Evolutionary conservation across 169 alveolate genomes (phyloP).

Genomic region (Theileria orientalis): DNA sequence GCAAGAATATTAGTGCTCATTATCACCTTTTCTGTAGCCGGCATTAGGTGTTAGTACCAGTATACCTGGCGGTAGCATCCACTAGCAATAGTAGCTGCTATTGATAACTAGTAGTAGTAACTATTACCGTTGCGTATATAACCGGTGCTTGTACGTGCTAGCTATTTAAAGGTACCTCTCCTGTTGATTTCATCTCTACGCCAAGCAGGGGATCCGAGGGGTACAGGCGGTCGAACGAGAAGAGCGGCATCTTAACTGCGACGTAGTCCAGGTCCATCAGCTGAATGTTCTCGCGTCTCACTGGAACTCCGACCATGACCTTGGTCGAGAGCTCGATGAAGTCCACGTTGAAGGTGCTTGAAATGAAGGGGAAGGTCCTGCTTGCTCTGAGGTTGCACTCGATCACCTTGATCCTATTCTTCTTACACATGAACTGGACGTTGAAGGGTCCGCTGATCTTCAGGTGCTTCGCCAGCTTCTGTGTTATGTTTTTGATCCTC

Average conservation of each 20-base stretch:
- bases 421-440: slow-evolving; percentile 87
- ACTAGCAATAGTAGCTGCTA: not conserved
- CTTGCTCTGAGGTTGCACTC: slow-evolving; percentile 89
- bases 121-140: not conserved
- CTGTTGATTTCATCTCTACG: slow-evolving; percentile 88
- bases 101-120: not conserved
- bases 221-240: slow-evolving; percentile 81
- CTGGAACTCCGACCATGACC: slow-evolving; percentile 80
- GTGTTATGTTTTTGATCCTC: slow-evolving; percentile 78
- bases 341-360: slow-evolving; percentile 79
- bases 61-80: not conserved
- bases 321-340: slow-evolving; percentile 84
- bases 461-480: slow-evolving; percentile 81
- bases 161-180: slow-evolving; percentile 71
- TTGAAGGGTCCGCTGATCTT: slow-evolving; percentile 87
- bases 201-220: slow-evolving; percentile 86
- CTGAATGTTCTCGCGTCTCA: slow-evolving; percentile 72
- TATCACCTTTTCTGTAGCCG: too few relatives aligned
- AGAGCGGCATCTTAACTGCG: slow-evolving; percentile 84
- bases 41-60: too few relatives aligned
- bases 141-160: not conserved
- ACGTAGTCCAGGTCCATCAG: slow-evolving; percentile 83
- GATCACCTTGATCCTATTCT: slow-evolving; percentile 81
- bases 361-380: slow-evolving; percentile 85
- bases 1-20: too few relatives aligned